These are phyloP conservation scores for Phytophthora hybrid DNA, from an alignment of 352 stramenopile genomes.

Conservation along the genomic window DNA sequence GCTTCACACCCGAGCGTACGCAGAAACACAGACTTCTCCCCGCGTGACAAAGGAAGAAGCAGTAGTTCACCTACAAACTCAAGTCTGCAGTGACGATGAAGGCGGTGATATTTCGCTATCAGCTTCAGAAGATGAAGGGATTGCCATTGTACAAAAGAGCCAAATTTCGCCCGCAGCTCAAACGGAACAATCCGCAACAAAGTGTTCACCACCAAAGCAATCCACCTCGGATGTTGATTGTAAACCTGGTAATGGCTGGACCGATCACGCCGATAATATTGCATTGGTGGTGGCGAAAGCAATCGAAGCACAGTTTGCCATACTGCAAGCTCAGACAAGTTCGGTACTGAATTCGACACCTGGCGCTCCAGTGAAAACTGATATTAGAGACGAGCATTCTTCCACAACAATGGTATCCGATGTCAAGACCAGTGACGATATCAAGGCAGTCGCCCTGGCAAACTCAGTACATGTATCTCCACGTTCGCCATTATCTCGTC, in stretches of 20 bases:
- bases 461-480: neutral
- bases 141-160: neutral
- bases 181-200: slow-evolving; percentile 3
- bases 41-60: neutral
- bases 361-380: neutral
- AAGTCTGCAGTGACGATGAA: slow-evolving; percentile 7
- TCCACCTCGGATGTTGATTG: slow-evolving; percentile 5
- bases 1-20: slow-evolving; percentile 5
- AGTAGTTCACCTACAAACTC: neutral
- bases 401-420: neutral
- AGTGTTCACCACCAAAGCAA: neutral
- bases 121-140: slow-evolving; percentile 11
- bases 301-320: slow-evolving; percentile 48
- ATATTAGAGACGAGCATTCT: neutral
- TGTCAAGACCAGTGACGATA: slow-evolving; percentile 2
- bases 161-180: neutral
- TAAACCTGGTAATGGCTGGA: slow-evolving; percentile 20
- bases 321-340: slow-evolving; percentile 36
- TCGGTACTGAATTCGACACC: slow-evolving; percentile 2
- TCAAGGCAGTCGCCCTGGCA: neutral
- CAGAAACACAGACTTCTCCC: slow-evolving; percentile 30
- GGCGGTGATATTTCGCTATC: slow-evolving; percentile 28
- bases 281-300: slow-evolving; percentile 50
- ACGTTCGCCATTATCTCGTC: slow-evolving; percentile 11
- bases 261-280: slow-evolving; percentile 45